Evolutionary conservation across 768 basidiomycete species (phyloP).

Genomic region (Crucibulum laeve): DNA sequence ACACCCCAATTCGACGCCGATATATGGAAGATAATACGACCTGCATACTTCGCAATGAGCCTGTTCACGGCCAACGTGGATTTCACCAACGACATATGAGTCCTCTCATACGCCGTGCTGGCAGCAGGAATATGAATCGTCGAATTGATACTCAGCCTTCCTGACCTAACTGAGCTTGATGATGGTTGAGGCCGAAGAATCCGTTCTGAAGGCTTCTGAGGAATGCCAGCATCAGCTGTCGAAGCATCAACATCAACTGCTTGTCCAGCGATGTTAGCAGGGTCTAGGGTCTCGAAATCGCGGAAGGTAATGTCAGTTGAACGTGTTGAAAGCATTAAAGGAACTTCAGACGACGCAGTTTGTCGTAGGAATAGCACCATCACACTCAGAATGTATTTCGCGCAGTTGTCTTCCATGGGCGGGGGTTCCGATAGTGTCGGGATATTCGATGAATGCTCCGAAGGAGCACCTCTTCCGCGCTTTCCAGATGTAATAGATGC

Average conservation of each 20-base stretch:
- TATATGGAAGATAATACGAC: conserved; percentile 79
- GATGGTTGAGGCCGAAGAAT: conserved; percentile 39
- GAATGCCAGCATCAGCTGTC: conserved; percentile 9
- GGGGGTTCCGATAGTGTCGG: conserved; percentile 58
- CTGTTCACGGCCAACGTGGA: conserved; percentile 52
- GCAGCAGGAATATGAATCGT: conserved; percentile 34
- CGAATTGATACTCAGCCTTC: conserved; percentile 32
- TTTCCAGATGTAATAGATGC: conserved; percentile 22
- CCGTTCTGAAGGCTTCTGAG: conserved; percentile 8
- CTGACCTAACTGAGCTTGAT: conserved; percentile 31
- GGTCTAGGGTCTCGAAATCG: conserved; percentile 64
- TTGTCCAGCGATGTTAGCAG: conserved; percentile 13
- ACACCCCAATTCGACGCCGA: conserved; percentile 86
- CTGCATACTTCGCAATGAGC: conserved; percentile 67
- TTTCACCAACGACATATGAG: conserved; percentile 55
- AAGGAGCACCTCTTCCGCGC: conserved; percentile 33
- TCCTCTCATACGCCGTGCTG: conserved; percentile 51
- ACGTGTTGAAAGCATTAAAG: conserved; percentile 50
- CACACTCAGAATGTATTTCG: conserved; percentile 76
- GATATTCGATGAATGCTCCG: conserved; percentile 33
- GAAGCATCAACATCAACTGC: background rate
- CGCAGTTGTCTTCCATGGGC: conserved; percentile 77
- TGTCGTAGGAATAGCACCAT: conserved; percentile 81
- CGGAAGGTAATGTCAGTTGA: conserved; percentile 64
- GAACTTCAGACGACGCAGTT: conserved; percentile 52